phyloP scores from a whole-genome alignment of 306 rosid genomes.

The Cyamopsis tetragonoloba region DNA sequence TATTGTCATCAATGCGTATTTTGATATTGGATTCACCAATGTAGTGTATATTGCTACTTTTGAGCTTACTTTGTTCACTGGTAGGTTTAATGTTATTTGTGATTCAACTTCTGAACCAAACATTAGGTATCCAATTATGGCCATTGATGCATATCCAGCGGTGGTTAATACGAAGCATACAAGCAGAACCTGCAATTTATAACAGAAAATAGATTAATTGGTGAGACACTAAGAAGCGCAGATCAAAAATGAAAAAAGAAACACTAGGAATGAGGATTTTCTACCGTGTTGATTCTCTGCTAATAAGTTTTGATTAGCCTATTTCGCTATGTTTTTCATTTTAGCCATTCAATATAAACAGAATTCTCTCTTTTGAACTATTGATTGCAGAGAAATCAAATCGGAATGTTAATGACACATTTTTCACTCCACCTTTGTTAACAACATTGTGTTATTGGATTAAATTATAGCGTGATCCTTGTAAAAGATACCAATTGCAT shows the following conservation, averaged over 20 bases:
- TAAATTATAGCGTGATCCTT: too few species aligned
- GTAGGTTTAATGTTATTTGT: conserved; percentile 65
- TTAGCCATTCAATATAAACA: too few species aligned
- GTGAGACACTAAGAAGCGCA: neutral
- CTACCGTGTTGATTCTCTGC: too few species aligned
- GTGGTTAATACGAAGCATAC: conserved; percentile 59
- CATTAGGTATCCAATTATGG: conserved; percentile 65
- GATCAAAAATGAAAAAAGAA: neutral
- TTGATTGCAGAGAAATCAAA: too few species aligned
- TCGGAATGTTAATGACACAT: too few species aligned
- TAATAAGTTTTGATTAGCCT: too few species aligned
- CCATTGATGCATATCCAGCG: conserved; percentile 61
- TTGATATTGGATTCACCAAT: conserved; percentile 62
- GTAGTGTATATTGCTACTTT: conserved; percentile 64
- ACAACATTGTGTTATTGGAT: too few species aligned
- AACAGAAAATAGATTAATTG: neutral
- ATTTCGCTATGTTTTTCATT: too few species aligned
- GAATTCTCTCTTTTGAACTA: too few species aligned
- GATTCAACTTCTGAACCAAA: conserved; percentile 54
- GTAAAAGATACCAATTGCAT: too few species aligned
- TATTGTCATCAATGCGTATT: conserved; percentile 68
- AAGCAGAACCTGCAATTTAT: conserved; percentile 50
- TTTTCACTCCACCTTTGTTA: too few species aligned
- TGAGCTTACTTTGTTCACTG: conserved; percentile 50
- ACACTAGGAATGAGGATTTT: too few species aligned